These are phyloP conservation scores for Pythium phragmiticola DNA, from an alignment of 352 stramenopile species.

Conservation along the genomic window DNA sequence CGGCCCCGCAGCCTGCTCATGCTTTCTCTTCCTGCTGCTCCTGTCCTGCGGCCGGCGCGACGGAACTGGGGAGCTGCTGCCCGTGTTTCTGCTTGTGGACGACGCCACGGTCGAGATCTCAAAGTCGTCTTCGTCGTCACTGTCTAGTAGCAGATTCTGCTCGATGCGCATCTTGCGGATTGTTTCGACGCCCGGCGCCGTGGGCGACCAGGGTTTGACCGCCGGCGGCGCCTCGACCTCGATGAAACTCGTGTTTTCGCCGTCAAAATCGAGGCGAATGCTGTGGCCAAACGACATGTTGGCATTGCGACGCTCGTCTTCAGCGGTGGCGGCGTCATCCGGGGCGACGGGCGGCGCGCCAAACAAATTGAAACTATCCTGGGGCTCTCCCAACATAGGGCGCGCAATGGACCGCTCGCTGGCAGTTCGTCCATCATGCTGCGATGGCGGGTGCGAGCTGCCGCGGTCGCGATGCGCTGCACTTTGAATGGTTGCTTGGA, in stretches of 20 bases:
- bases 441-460: background rate
- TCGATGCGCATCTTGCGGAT: constrained; percentile 69
- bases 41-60: constrained; percentile 6
- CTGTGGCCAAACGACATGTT: constrained; percentile 55
- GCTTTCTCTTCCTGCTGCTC: background rate
- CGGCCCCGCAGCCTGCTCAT: background rate
- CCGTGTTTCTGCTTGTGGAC: constrained; percentile 3
- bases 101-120: constrained; percentile 6
- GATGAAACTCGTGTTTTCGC: constrained; percentile 65
- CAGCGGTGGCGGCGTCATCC: constrained; percentile 18
- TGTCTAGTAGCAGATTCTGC: constrained; percentile 22
- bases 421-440: background rate
- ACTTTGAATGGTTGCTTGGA: constrained; percentile 41
- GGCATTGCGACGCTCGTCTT: constrained; percentile 26
- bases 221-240: constrained; percentile 39
- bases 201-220: constrained; percentile 66
- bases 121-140: constrained; percentile 21
- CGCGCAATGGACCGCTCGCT: background rate
- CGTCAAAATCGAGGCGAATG: constrained; percentile 61
- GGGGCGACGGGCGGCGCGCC: background rate
- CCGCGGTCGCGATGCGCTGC: background rate
- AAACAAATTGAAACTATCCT: constrained; percentile 22
- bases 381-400: constrained; percentile 2
- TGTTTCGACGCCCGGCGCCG: constrained; percentile 48
- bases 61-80: constrained; percentile 14